Base-by-base conservation (phyloP, 2,329 filamentous ascomycete species). In the Fonsecaea nubica region DNA sequence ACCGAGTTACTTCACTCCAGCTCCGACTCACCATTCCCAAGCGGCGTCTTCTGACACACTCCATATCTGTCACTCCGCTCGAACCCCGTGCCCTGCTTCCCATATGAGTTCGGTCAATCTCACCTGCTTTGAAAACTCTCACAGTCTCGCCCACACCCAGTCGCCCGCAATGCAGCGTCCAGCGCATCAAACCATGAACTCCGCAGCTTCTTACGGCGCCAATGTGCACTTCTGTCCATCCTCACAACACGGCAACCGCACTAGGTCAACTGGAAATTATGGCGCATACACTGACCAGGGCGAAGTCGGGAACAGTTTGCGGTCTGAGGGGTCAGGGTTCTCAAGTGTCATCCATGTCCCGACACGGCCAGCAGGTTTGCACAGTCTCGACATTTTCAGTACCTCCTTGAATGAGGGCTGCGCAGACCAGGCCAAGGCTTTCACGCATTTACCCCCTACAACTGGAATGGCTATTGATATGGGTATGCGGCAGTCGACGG, bases 11-110 rank as follows among this genome's bases (percentile, higher is more conserved):
- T 68, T 70, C 68, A 68, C 65, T 62, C 21, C 38, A n/a, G 21
- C 38, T 21, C 32, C 36, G 32, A 65, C 48, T 64, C 60, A 66
- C 25, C 62, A 36, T 54, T 58, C 52, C 38, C 48, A 55, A 62
- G 21, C 57, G 13, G 36, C 58, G 45, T 35, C 59, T 54, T 69
- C 60, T 70, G 68, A 68, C 68, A 61, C 65, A 63, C 25, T 13
- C 25, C 25, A 32, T 45, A 15, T n/a, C 45, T 68, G 65, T 70
- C 63, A 70, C 68, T 9, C 40, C 3, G 15, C 38, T 60, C 54
- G 35, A 57, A 21, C 40, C 12, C 36, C 15, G 25, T 58, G 32
- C 57, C 38, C 59, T 40, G 54, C 32, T 13, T 45, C 36, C 15
- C 42, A 52, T 30, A 52, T 48, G 40, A 25, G 55, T 15, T 45